Base-by-base conservation (phyloP, 805 yeast genomes). In the Candida cerambycidarum region DNA sequence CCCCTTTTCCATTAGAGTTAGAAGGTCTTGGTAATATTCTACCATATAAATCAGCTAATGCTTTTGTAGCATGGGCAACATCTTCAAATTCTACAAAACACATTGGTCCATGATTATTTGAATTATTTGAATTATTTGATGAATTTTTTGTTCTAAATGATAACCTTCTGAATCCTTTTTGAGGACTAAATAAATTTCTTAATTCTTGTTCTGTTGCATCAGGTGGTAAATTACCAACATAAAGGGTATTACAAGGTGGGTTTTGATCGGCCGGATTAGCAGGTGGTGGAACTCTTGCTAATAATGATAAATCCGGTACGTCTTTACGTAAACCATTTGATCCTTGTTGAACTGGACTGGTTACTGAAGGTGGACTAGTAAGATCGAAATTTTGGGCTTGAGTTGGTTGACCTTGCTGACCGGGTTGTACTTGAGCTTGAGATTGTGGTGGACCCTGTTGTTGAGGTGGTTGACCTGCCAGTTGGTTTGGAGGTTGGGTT, bases 201-300 rank as follows among this genome's bases (percentile, higher is more conserved):
- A 93, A 76, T 62, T 93, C 99, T 43, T 84, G 85, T 60, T 93
- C 99, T 2, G 95, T 84, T 2, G 97, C 95, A 69, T 93, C 97
- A 13, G 96, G 96, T 2, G 99, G 98, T 56, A 93, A 74, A 62
- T 93, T 93, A 14, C 99, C 99, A 37, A 93, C 99, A 57, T 93
- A 93, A 43, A 93, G 71, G 0, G 99, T 93, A 62, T 93, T 93
- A 68, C 99, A 93, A 6, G 99, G 99, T 3, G 99, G 98, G 59
- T 93, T 93, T 66, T 93, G 99, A 64, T 93, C 99, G 2, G 99
- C 98, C 5, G 99, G 99, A 57, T 92, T 92, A 1, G 96, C 96
- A 5, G 95, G 95, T 4, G 92, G 89, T 11, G 93, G 95, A 23
- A 86, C 89, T 50, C 89, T 68, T 0, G 92, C 89, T 37, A 86